Conservation (phyloP, 768 basidiomycete genomes). For the Leccinum olivaceopallidum region DNA sequence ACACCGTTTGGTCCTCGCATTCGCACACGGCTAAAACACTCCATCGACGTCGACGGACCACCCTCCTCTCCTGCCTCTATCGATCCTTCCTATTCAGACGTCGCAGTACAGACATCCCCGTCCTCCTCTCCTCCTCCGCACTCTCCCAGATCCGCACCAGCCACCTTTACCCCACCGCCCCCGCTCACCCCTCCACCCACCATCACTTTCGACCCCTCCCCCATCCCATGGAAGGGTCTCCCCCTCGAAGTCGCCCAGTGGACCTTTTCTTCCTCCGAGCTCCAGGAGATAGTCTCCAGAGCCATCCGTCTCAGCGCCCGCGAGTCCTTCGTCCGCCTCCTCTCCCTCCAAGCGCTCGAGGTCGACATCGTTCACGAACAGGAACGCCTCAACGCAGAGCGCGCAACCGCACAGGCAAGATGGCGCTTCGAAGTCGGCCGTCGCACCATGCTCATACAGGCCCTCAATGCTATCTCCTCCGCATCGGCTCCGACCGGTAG, state of each 20-base stretch:
- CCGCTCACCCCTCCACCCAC: slow-evolving; percentile 45
- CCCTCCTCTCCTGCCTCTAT: background rate
- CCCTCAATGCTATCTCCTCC: slow-evolving; percentile 55
- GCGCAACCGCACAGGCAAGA: slow-evolving; percentile 56
- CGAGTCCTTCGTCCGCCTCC: slow-evolving; percentile 70
- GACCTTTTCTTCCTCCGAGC: slow-evolving; percentile 50
- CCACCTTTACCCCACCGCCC: slow-evolving; percentile 28
- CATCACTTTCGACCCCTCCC: slow-evolving; percentile 55
- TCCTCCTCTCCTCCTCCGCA: slow-evolving; percentile 31
- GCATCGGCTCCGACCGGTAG: slow-evolving; percentile 21
- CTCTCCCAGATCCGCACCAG: background rate
- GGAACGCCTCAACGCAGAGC: slow-evolving; percentile 51
- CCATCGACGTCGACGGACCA: slow-evolving; percentile 3
- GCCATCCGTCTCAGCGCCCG: slow-evolving; percentile 69
- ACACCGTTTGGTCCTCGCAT: slow-evolving; percentile 25
- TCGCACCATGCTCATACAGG: slow-evolving; percentile 60
- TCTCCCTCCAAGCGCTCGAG: slow-evolving; percentile 64
- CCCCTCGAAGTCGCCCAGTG: slow-evolving; percentile 60
- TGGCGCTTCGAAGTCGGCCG: slow-evolving; percentile 69
- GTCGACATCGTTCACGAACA: slow-evolving; percentile 57
- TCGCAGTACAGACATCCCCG: slow-evolving; percentile 14
- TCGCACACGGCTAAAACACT: slow-evolving; percentile 17
- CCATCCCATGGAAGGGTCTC: slow-evolving; percentile 64
- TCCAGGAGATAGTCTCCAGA: slow-evolving; percentile 70
- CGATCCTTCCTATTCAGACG: background rate